Evolutionary conservation across 352 stramenopile genomes (phyloP).

Genomic region (Phytophthora capsici): DNA sequence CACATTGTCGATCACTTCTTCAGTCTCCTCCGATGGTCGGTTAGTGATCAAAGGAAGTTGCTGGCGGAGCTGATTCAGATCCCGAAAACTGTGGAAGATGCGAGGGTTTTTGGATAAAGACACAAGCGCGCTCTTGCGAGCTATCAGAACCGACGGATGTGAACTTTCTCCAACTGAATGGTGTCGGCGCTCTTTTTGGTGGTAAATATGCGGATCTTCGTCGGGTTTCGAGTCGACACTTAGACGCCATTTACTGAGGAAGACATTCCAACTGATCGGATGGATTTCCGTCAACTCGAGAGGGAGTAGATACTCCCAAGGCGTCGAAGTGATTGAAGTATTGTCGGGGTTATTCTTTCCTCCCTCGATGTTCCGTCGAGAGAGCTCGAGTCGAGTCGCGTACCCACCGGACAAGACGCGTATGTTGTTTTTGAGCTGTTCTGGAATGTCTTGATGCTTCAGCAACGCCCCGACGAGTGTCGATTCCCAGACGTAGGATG

Average conservation of each 20-base stretch:
- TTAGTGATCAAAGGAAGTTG: conserved; percentile 42
- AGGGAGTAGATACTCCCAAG: conserved; percentile 39
- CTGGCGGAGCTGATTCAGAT: conserved; percentile 52
- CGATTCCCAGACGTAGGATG: conserved; percentile 50
- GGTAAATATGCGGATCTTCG: conserved; percentile 6
- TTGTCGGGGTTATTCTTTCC: not conserved
- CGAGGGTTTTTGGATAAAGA: conserved; percentile 33
- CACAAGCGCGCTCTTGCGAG: conserved; percentile 41
- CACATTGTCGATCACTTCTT: conserved; percentile 11
- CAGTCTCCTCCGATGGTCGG: conserved; percentile 4
- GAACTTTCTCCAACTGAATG: conserved; percentile 17
- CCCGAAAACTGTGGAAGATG: conserved; percentile 50
- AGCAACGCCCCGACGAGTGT: conserved; percentile 39
- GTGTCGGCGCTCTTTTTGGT: conserved; percentile 18
- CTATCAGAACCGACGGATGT: conserved; percentile 23
- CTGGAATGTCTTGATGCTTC: conserved; percentile 25
- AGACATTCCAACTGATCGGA: conserved; percentile 57
- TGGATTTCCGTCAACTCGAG: conserved; percentile 44
- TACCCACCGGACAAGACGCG: conserved; percentile 8
- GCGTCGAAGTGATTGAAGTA: not conserved
- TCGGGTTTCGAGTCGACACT: conserved; percentile 23
- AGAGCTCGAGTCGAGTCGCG: conserved; percentile 6
- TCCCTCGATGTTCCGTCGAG: not conserved
- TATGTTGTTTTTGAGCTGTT: conserved; percentile 46
- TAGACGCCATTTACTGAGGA: conserved; percentile 62